Base-by-base conservation (phyloP, 805 yeast genomes). In the Starmerella sirachaensis region DNA sequence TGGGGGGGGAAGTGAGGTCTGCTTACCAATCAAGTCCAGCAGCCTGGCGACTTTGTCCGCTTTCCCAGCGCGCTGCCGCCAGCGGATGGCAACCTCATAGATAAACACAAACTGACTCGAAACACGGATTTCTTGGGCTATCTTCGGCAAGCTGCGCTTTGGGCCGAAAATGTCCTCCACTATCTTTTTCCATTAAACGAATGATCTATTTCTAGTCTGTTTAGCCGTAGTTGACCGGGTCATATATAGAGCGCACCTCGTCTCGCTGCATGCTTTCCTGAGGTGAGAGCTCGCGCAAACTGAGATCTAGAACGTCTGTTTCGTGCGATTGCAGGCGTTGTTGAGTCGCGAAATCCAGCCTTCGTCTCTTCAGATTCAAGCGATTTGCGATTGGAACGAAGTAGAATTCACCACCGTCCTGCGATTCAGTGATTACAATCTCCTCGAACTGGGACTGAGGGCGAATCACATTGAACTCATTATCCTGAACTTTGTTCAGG, bases 351-450 rank as follows among this genome's bases (percentile, higher is more conserved):
- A 73, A 66, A 26, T 73, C 77, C 11, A 84, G 73, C 59, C 95
- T 74, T 56, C 93, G 76, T 56, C 88, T 78, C 63, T 81, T 84
- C 55, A 91, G 72, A 48, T 78, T 91, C 29, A 83, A 68, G 49
- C 78, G 75, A 24, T 86, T 84, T 11, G 70, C 64, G 13, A 88
- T 63, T 7, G 96, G 94, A 42, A 79, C 73, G 56, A 79, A 91
- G 50, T 69, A 71, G 3, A 84, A 93, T 7, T 72, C 65, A 18
- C 64, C 61, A 22, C 71, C 59, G 32, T 69, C 70, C 19, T 60
- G 54, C 40, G 66, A 65, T 48, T 82, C 72, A 30, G 75, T 70
- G 32, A 86, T 61, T 1, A 79, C 74, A 45, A 86, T 57, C 58
- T 86, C 94, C 47, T 76, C 76, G 26, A 68, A 67, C 31, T 27